Evolutionary conservation across 805 yeast genomes (phyloP).

Genomic region (Candida nemodendra): DNA sequence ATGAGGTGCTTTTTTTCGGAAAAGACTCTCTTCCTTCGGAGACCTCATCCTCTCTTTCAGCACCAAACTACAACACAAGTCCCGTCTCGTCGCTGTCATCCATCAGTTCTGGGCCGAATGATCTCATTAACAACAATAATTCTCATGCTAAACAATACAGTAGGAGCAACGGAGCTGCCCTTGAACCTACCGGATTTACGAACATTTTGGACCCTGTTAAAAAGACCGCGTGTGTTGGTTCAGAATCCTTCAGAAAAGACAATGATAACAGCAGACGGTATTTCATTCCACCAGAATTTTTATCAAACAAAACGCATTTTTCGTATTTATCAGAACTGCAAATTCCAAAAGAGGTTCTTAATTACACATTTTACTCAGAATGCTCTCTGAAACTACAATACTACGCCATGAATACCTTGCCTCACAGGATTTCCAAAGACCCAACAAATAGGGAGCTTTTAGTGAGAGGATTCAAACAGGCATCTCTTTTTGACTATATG

Average conservation of each 20-base stretch:
- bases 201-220: not conserved
- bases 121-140: not conserved
- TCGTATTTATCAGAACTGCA: conserved; percentile 9
- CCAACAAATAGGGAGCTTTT: conserved; percentile 13
- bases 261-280: not conserved
- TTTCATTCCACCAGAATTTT: conserved; percentile 18
- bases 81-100: conserved; percentile 13
- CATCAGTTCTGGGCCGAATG: conserved; percentile 1
- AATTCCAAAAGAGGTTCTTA: conserved; percentile 13
- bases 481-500: conserved; percentile 18
- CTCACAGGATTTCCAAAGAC: conserved; percentile 19
- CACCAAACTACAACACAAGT: conserved; percentile 2
- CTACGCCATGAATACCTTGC: conserved; percentile 18
- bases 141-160: not conserved
- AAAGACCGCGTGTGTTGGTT: not conserved
- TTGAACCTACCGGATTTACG: not conserved
- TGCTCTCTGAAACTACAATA: conserved; percentile 14
- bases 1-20: not conserved
- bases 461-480: conserved; percentile 6
- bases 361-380: conserved; percentile 20
- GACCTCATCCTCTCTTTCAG: conserved; percentile 1
- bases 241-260: not conserved
- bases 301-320: conserved; percentile 20
- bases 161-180: not conserved
- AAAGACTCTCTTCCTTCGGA: conserved; percentile 4